A percentile compares a stretch with the other conserved stretches of the same genome.
Evolutionary conservation across 352 stramenopile genomes (phyloP).

Genomic region (Pythium rishiriense): DNA sequence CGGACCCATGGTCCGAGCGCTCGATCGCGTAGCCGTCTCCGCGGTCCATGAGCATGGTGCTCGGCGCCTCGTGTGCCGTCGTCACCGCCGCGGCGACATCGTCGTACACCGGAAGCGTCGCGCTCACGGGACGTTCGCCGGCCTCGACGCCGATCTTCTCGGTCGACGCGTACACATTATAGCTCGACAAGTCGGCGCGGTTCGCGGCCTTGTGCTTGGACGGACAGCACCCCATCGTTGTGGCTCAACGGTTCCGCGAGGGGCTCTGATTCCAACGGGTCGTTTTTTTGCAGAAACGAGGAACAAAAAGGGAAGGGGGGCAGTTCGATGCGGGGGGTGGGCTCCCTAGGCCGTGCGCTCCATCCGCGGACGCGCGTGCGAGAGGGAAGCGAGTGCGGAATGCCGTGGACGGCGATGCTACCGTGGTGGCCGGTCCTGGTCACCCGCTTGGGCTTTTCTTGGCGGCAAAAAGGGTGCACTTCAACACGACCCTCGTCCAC

Average conservation of each 20-base stretch:
- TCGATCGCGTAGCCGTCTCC: constrained; percentile 28
- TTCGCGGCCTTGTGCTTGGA: constrained; percentile 41
- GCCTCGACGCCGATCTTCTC: constrained; percentile 23
- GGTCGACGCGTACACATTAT: constrained; percentile 18
- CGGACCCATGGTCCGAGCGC: constrained; percentile 36
- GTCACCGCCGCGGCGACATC: neutral
- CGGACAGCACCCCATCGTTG: constrained; percentile 66
- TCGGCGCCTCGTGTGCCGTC: constrained; percentile 9
- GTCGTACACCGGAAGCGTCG: neutral
- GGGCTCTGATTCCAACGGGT: too few relatives aligned
- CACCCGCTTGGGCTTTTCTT: constrained; percentile 24
- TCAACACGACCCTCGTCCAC: constrained; percentile 13
- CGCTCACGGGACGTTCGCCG: constrained; percentile 16
- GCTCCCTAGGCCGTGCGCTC: neutral
- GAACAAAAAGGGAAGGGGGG: neutral
- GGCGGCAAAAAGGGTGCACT: constrained; percentile 6
- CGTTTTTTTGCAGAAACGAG: neutral
- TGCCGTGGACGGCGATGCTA: neutral
- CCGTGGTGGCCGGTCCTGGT: neutral
- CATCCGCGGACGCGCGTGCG: neutral
- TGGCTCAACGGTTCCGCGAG: too few relatives aligned
- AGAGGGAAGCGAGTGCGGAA: neutral
- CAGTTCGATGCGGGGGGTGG: neutral
- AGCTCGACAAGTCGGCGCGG: neutral
- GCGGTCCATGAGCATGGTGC: constrained; percentile 43